phyloP scores from a whole-genome alignment of 2,329 filamentous ascomycete species.

The Cytospora piceicola region DNA sequence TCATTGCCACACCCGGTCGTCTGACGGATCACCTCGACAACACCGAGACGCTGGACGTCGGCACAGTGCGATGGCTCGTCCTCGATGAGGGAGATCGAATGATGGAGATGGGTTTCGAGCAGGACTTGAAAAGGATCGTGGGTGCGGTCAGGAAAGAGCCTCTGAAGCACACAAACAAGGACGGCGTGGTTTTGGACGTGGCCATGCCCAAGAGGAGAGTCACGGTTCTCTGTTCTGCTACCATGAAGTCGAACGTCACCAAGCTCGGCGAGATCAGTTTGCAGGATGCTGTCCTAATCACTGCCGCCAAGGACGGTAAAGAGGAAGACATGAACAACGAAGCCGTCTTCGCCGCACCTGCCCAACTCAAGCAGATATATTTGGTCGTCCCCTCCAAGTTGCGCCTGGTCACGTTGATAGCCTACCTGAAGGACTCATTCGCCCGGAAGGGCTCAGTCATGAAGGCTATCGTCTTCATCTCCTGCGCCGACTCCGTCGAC shows the following conservation, averaged over 20 bases:
- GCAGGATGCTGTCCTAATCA: conserved; percentile 87
- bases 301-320: conserved; percentile 61
- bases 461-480: conserved; percentile 97
- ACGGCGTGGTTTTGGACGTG: conserved; percentile 60
- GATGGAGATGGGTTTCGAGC: conserved; percentile 97
- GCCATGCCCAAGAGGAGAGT: conserved; percentile 75
- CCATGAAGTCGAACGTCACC: conserved; percentile 97
- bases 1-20: conserved; percentile 92
- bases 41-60: conserved; percentile 85
- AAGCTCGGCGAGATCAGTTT: conserved; percentile 92
- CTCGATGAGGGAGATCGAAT: conserved; percentile 96
- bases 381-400: conserved; percentile 87
- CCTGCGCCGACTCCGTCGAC: conserved; percentile 94
- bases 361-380: conserved; percentile 93
- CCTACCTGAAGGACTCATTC: conserved; percentile 84
- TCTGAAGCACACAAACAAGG: conserved; percentile 62
- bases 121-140: conserved; percentile 88
- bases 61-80: conserved; percentile 89
- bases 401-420: conserved; percentile 83
- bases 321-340: conserved; percentile 52
- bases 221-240: conserved; percentile 93
- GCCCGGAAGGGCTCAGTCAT: conserved; percentile 87
- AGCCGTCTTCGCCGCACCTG: conserved; percentile 75
- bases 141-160: conserved; percentile 71
- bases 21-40: conserved; percentile 91